Percentiles rank a stretch among this genome's conserved stretches.
phyloP scores from a whole-genome alignment of 441 rosid genomes.

The Adansonia madagascariensis region DNA sequence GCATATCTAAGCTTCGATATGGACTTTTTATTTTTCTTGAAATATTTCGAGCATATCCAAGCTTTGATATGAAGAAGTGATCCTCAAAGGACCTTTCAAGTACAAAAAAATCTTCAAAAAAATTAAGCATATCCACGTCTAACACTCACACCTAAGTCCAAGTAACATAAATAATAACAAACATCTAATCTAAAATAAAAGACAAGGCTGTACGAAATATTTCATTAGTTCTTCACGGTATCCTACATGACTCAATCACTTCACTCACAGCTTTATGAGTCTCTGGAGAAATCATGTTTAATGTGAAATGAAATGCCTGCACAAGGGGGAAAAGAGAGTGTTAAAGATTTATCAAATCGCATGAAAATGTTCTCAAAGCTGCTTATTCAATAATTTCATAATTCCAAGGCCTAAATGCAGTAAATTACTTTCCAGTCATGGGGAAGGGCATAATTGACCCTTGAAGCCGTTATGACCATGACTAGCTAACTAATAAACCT shows the following conservation, averaged over 20 bases:
- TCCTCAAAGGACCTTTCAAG: no score
- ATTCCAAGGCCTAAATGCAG: neutral
- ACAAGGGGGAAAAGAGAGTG: neutral
- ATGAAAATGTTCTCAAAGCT: neutral
- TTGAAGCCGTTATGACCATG: neutral
- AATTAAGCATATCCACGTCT: no score
- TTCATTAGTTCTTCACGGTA: constrained; percentile 48
- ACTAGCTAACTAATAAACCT: constrained; percentile 16
- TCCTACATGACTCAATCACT: constrained; percentile 88
- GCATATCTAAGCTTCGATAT: no score
- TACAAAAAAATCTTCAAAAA: no score
- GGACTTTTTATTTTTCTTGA: no score
- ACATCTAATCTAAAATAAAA: constrained; percentile 32
- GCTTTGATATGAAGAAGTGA: no score
- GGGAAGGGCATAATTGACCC: neutral
- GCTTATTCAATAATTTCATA: neutral
- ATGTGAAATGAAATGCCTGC: constrained; percentile 86
- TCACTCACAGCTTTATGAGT: constrained; percentile 88
- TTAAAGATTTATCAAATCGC: neutral
- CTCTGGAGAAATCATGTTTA: constrained; percentile 94
- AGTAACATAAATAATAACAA: constrained; percentile 33
- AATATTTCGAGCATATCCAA: no score
- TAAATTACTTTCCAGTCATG: neutral
- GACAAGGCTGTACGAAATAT: constrained; percentile 62
- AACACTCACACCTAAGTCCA: no score